Base-by-base conservation (phyloP, 768 basidiomycete genomes). In the Pleurotus cornucopiae region DNA sequence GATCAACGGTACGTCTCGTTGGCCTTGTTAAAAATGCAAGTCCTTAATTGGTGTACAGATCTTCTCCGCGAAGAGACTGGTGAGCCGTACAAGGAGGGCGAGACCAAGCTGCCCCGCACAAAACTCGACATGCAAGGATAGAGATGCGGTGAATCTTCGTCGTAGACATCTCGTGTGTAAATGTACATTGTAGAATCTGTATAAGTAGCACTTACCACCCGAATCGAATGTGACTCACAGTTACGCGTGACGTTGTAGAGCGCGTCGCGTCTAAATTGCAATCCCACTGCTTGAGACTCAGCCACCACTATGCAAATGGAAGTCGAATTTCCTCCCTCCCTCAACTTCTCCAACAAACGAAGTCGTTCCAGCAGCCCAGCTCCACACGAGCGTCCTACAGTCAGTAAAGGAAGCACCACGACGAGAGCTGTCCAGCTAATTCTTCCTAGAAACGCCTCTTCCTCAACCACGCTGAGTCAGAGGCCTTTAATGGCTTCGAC, bases 31-130 rank as follows among this genome's bases (percentile, higher is more conserved):
- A 26, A 26, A 25, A 47, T 1, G 16, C 16, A 9, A 20, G 9
- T 0, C 4, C 7, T 20, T 9, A 26, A 48, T 7, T 16, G 1
- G 3, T 13, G 12, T 13, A 6, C 41, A 53, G 51, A 93, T 66
- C 67, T 92, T 71, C 69, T 89, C 61, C 80, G 91, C 26, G 77
- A 81, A 63, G 90, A 91, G 70, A 89, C 86, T 30, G 82, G 83
- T 25, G 86, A 91, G 67, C 76, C 73, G 11, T 92, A 92, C 68
- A 68, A 69, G 47, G 70, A 74, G 18, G 84, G 76, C 11, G 91
- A 93, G 68, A 87, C 91, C 18, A 82, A 76, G 66, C 71, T 93
- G 58, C 91, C 91, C 43, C 81, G 91, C 62, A 73, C 67, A 49
- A 73, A 74, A 11, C 67, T 88, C 60, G 70, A 85, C 54, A 74